Evolutionary conservation across 352 stramenopile genomes (phyloP).

Genomic region (Pythium inflatum): DNA sequence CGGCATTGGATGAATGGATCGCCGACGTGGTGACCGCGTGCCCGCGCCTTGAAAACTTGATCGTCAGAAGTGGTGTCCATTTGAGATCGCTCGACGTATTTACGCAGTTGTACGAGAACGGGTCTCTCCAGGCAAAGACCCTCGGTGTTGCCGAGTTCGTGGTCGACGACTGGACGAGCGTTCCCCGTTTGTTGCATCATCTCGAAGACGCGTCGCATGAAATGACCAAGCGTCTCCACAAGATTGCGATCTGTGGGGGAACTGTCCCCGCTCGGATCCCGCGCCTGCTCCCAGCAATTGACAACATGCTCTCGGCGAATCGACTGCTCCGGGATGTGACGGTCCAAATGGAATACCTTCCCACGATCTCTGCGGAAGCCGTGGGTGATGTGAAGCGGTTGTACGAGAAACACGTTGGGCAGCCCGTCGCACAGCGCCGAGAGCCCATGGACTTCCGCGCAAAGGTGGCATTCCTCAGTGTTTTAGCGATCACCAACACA

Average conservation of each 20-base stretch:
- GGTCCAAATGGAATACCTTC: not conserved
- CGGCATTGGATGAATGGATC: too few relatives aligned
- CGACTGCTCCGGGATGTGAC: not conserved
- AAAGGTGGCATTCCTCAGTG: constrained; percentile 4
- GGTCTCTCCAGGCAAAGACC: not conserved
- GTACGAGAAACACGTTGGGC: not conserved
- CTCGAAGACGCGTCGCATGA: not conserved
- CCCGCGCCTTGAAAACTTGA: too few relatives aligned
- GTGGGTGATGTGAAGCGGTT: not conserved
- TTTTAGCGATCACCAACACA: too few relatives aligned
- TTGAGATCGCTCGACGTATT: too few relatives aligned
- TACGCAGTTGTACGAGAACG: not conserved
- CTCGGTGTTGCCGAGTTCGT: not conserved
- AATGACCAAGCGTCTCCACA: not conserved
- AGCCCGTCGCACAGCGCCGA: not conserved
- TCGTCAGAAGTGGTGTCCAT: too few relatives aligned
- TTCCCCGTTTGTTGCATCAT: not conserved
- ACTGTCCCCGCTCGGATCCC: not conserved
- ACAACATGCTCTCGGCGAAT: not conserved
- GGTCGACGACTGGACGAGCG: not conserved
- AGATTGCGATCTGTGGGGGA: not conserved
- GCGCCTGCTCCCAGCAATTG: not conserved
- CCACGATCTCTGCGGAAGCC: not conserved
- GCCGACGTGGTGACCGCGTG: too few relatives aligned
- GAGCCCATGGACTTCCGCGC: not conserved